A percentile compares a stretch with the other conserved stretches of the same genome.
Conservation (phyloP, 2,329 filamentous ascomycete genomes). For the Aspergillus aculeatus region DNA sequence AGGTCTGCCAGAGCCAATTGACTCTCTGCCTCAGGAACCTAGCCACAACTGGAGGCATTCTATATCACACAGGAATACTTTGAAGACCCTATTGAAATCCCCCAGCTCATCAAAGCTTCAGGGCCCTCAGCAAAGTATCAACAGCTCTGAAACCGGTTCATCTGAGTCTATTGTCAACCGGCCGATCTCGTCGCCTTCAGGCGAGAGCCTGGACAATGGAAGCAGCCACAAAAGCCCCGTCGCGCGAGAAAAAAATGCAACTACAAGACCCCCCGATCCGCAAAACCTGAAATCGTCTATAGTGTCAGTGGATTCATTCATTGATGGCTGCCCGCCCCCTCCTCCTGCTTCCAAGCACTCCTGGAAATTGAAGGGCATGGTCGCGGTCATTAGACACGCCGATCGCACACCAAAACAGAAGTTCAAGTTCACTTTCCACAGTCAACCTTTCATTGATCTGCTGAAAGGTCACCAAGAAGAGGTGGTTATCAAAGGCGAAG, state of each 20-base stretch:
- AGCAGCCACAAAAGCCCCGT: slow-evolving; percentile 12
- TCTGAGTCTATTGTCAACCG: slow-evolving; percentile 42
- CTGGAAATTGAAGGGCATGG: slow-evolving; percentile 97
- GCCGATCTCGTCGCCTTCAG: slow-evolving; percentile 34
- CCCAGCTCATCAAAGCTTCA: slow-evolving; percentile 63
- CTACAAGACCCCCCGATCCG: slow-evolving; percentile 22
- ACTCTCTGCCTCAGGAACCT: slow-evolving; percentile 37
- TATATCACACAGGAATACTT: slow-evolving; percentile 47
- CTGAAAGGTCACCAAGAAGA: slow-evolving; percentile 96
- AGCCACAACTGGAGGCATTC: slow-evolving; percentile 38
- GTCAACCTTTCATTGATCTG: slow-evolving; percentile 89
- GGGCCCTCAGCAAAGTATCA: slow-evolving; percentile 45
- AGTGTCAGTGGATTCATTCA: slow-evolving; percentile 24
- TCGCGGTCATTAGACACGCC: slow-evolving; percentile 92
- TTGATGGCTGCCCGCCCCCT: slow-evolving; percentile 43
- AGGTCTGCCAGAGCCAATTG: slow-evolving; percentile 33
- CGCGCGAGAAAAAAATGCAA: slow-evolving; percentile 23
- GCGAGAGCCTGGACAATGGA: slow-evolving; percentile 30
- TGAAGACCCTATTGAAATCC: slow-evolving; percentile 63
- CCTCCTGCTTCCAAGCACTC: slow-evolving; percentile 79
- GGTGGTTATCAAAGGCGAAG: slow-evolving; percentile 87
- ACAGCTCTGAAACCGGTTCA: slow-evolving; percentile 43
- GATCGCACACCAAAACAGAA: slow-evolving; percentile 98
- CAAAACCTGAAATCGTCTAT: slow-evolving; percentile 29
- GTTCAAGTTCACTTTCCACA: slow-evolving; percentile 99